Evolutionary conservation across 257 asterid species (phyloP), one percentile per base, ranked within the genome.

Genomic region (Nicotiana tomentosiformis): DNA sequence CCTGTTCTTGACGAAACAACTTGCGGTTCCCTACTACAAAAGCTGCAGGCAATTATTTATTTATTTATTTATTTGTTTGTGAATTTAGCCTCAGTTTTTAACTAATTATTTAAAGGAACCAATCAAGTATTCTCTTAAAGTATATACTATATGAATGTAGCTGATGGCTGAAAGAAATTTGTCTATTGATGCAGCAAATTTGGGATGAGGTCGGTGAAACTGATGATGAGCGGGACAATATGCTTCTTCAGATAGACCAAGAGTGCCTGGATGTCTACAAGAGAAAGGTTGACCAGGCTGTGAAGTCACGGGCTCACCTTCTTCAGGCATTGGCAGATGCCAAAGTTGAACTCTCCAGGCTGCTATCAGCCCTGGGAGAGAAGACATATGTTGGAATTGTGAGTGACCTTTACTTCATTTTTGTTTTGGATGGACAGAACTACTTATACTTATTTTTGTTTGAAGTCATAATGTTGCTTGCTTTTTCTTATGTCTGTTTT

Each of bases 201-300:
- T 95, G 98, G 98, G 98, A 95, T 86, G 98, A 95, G 85, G 98
- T 95, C 57, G 98, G 98, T 46, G 98, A 93, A 88, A 91, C 87
- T 77, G 98, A 93, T 20, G 97, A 95, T 12, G 98, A 92, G 67
- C 88, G 98, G 65, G 98, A 95, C 86, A 90, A 82, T 89, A 90
- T 93, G 93, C 95, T 93, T 85, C 93, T 93, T 88, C 98, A 93
- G 88, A 80, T 95, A 67, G 98, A 95, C 87, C 96, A 93, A 68
- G 98, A 95, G 72, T 95, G 98, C 90, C 86, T 95, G 93, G 96
- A 95, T 87, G 98, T 95, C 14, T 95, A 95, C 92, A 89, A 85
- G 91, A 92, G 92, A 87, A 95, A 96, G 88, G 98, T 96, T 68
- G 98, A 96, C 83, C 93, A 82, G 68, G 98, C 99, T 84, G 98